Evolutionary conservation across 805 yeast genomes (phyloP).

Genomic region (Cephaloascus fragrans): DNA sequence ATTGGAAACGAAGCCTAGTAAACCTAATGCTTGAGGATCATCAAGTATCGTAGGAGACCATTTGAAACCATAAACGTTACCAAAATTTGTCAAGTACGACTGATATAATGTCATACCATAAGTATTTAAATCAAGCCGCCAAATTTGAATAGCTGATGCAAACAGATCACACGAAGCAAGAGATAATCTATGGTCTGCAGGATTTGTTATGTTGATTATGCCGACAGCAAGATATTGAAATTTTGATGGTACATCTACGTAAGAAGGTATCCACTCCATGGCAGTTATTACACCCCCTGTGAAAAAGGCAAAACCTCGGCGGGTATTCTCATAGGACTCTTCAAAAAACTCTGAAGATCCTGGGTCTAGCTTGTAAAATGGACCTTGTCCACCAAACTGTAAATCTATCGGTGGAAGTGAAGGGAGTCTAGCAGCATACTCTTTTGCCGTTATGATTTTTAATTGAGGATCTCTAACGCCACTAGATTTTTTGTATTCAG

Average conservation of each 20-base stretch:
- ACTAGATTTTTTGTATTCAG: slow-evolving; percentile 1
- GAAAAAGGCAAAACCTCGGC: slow-evolving; percentile 32
- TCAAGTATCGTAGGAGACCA: slow-evolving; percentile 26
- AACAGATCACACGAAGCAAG: not conserved
- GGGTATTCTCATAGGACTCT: slow-evolving; percentile 8
- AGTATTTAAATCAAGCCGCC: slow-evolving; percentile 20
- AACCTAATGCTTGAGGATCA: slow-evolving; percentile 20
- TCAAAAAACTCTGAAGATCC: too few species aligned
- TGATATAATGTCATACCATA: slow-evolving; percentile 15
- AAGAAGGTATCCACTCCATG: slow-evolving; percentile 39
- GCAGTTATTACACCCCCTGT: slow-evolving; percentile 45
- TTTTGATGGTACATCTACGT: slow-evolving; percentile 10
- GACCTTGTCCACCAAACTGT: slow-evolving; percentile 8
- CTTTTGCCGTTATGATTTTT: slow-evolving; percentile 9
- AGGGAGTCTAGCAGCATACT: slow-evolving; percentile 14
- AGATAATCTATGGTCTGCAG: slow-evolving; percentile 15
- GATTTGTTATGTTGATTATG: slow-evolving; percentile 23
- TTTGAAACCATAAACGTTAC: slow-evolving; percentile 30
- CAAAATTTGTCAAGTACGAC: slow-evolving; percentile 28
- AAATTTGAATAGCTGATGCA: slow-evolving; percentile 33
- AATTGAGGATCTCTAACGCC: slow-evolving; percentile 6
- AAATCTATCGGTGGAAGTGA: slow-evolving; percentile 5
- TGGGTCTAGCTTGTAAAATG: slow-evolving; percentile 2
- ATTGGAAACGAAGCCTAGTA: slow-evolving; percentile 41
- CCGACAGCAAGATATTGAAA: slow-evolving; percentile 42